Base-by-base conservation (phyloP, 164 flowering plant genomes). In the Sedum album region DNA sequence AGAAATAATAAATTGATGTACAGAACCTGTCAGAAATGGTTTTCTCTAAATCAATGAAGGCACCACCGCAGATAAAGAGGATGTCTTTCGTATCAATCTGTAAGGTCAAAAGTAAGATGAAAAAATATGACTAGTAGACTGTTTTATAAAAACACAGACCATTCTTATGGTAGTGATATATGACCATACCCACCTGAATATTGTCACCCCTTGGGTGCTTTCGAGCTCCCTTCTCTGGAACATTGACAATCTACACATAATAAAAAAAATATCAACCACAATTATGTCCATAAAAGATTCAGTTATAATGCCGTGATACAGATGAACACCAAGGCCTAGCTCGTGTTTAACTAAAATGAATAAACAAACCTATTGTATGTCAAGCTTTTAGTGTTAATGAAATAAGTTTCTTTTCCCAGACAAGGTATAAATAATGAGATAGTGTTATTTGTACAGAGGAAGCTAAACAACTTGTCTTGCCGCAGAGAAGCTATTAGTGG, bases 41-140 rank as follows among this genome's bases (percentile, higher is more conserved):
- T 76, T 93, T 93, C 78, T 91, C 98, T 69, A 93, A 79, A 83
- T 89, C 91, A 73, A 83, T 76, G 74, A 93, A 93, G 33, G 98
- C 98, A 72, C 98, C 98, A 7, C 98, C 97, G 75, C 97, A 89
- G 55, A 91, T 89, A 80, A 93, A 93, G 67, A 93, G 98, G 71
- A 93, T 91, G 74, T 93, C 90, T 70, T 91, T 93, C 5, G 98
- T 93, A 72, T 93, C 97, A 68, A 93, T 88, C 97, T 93, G 88
- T 31, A 23, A n/a, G 68, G 73, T 20, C 23, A 48, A 73, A 51
- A 20, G n/a, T 62, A 21, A 60, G 68, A 38, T 39, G 66, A 28
- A 31, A 72, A 23, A 14, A 39, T 6, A n/a, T 46, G 39, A 6
- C 36, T 30, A 46, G 18, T 69, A 62, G 13, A 35, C 6, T 6